Conservation (phyloP, 2,329 filamentous ascomycete species). For the Aphanocladium album region DNA sequence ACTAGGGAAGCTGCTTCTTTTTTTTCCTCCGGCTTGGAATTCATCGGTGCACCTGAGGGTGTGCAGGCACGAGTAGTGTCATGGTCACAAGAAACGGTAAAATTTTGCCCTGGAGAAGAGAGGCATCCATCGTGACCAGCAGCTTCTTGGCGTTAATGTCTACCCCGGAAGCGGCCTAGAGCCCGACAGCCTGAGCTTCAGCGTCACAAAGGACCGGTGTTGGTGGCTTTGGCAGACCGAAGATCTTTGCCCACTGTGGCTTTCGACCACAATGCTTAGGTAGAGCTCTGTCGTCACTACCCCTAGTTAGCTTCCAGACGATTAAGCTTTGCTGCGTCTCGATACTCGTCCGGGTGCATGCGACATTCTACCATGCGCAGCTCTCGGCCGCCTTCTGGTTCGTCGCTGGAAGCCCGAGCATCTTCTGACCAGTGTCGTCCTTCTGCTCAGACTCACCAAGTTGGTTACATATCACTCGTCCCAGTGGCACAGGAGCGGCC, state of each 20-base stretch:
- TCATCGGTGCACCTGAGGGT: neutral
- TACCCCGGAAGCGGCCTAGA: no score
- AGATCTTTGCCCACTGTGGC: conserved; percentile 11
- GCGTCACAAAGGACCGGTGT: neutral
- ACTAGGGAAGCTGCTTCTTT: neutral
- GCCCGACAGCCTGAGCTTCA: no score
- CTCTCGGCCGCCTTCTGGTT: no score
- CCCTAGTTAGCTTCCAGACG: no score
- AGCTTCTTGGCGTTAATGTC: neutral
- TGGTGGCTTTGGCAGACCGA: conserved; percentile 1
- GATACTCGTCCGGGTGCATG: no score
- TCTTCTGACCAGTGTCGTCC: no score
- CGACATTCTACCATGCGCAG: no score
- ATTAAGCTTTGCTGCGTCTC: no score
- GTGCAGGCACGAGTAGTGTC: neutral
- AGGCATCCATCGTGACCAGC: neutral
- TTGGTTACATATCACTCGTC: neutral
- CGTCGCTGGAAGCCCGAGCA: no score
- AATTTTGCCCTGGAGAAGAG: neutral
- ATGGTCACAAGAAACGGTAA: neutral
- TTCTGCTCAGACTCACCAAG: no score
- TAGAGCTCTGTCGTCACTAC: neutral
- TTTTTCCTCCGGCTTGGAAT: neutral
- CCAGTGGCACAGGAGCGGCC: neutral
- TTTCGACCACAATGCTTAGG: neutral